Percentiles rank a stretch among this genome's conserved stretches.
Conservation (phyloP, 306 rosid species). For the Malus sieversii region DNA sequence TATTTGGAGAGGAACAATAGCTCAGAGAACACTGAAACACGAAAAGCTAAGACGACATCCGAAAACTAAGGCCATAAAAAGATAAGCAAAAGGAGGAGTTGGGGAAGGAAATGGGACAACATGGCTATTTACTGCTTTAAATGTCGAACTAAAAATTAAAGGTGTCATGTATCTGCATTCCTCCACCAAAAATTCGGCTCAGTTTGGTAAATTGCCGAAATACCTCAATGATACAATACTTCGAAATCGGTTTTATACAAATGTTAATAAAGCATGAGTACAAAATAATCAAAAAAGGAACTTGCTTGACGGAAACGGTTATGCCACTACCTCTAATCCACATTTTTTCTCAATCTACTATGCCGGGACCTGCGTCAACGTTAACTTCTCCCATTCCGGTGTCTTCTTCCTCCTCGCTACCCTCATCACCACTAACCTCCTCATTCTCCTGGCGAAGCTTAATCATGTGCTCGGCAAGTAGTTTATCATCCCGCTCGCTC, state of each 20-base stretch:
- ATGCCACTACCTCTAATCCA: conserved; percentile 7
- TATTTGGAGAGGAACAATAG: no score
- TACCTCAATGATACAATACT: conserved; percentile 24
- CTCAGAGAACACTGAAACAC: no score
- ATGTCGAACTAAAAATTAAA: neutral
- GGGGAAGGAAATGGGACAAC: no score
- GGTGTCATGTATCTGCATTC: neutral
- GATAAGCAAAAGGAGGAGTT: no score
- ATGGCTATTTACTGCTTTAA: neutral
- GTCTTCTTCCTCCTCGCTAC: conserved; percentile 95
- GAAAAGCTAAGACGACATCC: no score
- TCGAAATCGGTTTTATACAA: conserved; percentile 31
- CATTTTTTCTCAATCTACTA: conserved; percentile 47
- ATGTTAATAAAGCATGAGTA: conserved; percentile 1
- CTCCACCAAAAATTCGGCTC: conserved; percentile 3
- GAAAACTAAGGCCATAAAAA: no score
- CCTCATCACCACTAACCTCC: conserved; percentile 73
- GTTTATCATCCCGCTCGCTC: conserved; percentile 84
- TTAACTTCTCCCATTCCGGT: conserved; percentile 92
- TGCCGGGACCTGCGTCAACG: conserved; percentile 50
- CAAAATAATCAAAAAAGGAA: conserved; percentile 7
- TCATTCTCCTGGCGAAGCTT: conserved; percentile 75
- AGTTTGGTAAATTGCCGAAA: conserved; percentile 11
- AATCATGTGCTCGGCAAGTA: conserved; percentile 78
- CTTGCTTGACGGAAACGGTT: conserved; percentile 16